These are phyloP conservation scores for Hericium coralloides DNA, from an alignment of 768 basidiomycete genomes.

Conservation along the genomic window DNA sequence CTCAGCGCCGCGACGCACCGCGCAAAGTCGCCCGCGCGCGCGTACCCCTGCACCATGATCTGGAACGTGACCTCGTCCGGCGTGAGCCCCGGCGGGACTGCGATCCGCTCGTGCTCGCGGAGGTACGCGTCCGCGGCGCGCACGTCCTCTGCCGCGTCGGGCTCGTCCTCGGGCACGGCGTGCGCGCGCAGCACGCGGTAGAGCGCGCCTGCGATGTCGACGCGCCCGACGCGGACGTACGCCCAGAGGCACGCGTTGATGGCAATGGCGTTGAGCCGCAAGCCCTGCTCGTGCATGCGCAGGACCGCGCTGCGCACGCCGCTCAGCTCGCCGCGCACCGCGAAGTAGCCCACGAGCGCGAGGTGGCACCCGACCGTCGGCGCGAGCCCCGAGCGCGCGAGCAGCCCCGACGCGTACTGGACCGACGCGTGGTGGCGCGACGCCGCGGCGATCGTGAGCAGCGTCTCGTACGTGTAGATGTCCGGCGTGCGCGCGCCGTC, in stretches of 20 bases:
- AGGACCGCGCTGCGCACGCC: constrained; percentile 48
- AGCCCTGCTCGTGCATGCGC: constrained; percentile 40
- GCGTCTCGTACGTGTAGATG: constrained; percentile 58
- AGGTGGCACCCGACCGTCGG: constrained; percentile 60
- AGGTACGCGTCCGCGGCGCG: constrained; percentile 31
- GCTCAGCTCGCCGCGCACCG: constrained; percentile 33
- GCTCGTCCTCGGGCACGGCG: constrained; percentile 25
- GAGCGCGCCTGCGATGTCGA: constrained; percentile 50
- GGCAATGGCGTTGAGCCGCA: constrained; percentile 54
- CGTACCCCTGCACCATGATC: constrained; percentile 55
- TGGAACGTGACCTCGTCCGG: constrained; percentile 67
- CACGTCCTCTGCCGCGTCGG: constrained; percentile 29
- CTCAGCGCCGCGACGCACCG: constrained; percentile 47
- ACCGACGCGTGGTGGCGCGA: constrained; percentile 40
- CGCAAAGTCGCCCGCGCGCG: constrained; percentile 61
- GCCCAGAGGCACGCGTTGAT: constrained; percentile 68
- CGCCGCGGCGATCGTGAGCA: constrained; percentile 55
- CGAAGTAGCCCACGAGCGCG: constrained; percentile 48
- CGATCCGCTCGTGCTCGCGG: constrained; percentile 34
- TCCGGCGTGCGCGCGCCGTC: constrained; percentile 34
- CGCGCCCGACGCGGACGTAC: constrained; percentile 41
- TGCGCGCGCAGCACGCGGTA: constrained; percentile 59
- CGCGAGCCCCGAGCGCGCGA: constrained; percentile 42
- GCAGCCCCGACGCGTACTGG: constrained; percentile 19
- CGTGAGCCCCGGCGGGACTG: constrained; percentile 29